Conservation (phyloP, 225 moss, liverwort and hornwort genomes). For the Takakia lepidozioides region DNA sequence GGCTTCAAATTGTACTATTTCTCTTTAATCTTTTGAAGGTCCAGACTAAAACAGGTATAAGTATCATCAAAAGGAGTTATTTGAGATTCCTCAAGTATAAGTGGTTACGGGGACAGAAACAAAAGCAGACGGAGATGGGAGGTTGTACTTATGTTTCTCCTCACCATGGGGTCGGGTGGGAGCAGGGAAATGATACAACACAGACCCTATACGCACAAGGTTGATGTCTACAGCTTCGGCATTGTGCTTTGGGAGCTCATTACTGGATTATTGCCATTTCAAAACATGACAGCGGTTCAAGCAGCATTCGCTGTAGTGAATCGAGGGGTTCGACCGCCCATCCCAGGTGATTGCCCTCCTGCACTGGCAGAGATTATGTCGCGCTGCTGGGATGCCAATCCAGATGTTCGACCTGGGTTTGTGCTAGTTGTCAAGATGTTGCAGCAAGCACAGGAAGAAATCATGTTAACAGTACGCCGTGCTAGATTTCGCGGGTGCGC, state of each 20-base stretch:
- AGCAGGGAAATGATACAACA: constrained; percentile 99
- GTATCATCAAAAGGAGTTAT: too few species aligned
- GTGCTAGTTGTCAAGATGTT: constrained; percentile 85
- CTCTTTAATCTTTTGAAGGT: too few species aligned
- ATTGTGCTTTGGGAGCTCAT: constrained; percentile 99
- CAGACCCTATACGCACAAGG: constrained; percentile 92
- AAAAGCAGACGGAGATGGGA: neutral
- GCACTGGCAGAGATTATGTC: constrained; percentile 91
- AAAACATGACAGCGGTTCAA: constrained; percentile 98
- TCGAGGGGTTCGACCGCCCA: constrained; percentile 78
- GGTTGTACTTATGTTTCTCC: neutral
- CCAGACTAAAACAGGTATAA: too few species aligned
- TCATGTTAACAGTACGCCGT: constrained; percentile 79
- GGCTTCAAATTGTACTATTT: too few species aligned
- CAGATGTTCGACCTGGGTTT: constrained; percentile 83
- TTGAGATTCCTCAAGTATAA: too few species aligned
- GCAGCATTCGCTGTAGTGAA: constrained; percentile 98
- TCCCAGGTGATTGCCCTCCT: constrained; percentile 75
- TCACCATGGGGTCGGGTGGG: constrained; percentile 2
- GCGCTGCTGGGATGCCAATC: constrained; percentile 95
- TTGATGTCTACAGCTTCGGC: constrained; percentile 99
- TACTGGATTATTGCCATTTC: constrained; percentile 87
- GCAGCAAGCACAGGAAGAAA: constrained; percentile 91
- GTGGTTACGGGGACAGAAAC: neutral
- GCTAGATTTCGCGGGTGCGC: constrained; percentile 92